Evolutionary conservation across 306 rosid species (phyloP), one percentile per base, ranked within the genome.

Genomic region (Ormosia semicastrata): DNA sequence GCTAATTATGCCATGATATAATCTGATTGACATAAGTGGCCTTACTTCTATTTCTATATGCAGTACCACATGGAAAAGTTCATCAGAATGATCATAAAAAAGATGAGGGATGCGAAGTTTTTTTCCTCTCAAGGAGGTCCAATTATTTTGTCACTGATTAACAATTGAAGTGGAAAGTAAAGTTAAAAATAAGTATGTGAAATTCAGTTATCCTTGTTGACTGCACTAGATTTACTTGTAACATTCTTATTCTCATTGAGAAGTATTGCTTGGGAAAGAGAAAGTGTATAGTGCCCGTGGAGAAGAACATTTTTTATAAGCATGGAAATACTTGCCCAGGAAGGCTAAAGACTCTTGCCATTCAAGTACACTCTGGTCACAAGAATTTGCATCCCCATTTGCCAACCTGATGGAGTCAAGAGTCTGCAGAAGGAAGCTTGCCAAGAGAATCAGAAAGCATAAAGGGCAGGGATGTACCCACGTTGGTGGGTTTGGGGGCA

Each of bases 41-140:
- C 30, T 49, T 33, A 14, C 49, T 58, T 49, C 57, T 58, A 40
- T 41, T 58, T 58, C 3, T 41, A 24, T 41, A 43, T 75, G 69
- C 69, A 58, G 79, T 3, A 58, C 30, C 57, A 58, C 39, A 75
- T 75, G 79, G 32, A 58, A 58, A 41, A 43, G 13, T 75, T 58
- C 79, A 58, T 69, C 57, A 29, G 6, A 43, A 75, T 58, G 58
- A 58, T 75, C 79, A 58, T 75, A 58, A 5, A 58, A 49, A 75
- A 60, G 59, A 43, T 75, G 71, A 75, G 14, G 15, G 71, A 75
- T 41, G 80, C 43, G 59, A 60, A 32, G 71, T 60, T 75, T 14
- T 75, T 75, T 46, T 14, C 46, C 15, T 60, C 80, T 30, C 80
- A 75, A 75, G 80, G 60, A 60, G 80, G 80, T 44, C 80, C 80